These are phyloP conservation scores for Cucumis hystrix DNA, from an alignment of 306 rosid species.

Conservation along the genomic window DNA sequence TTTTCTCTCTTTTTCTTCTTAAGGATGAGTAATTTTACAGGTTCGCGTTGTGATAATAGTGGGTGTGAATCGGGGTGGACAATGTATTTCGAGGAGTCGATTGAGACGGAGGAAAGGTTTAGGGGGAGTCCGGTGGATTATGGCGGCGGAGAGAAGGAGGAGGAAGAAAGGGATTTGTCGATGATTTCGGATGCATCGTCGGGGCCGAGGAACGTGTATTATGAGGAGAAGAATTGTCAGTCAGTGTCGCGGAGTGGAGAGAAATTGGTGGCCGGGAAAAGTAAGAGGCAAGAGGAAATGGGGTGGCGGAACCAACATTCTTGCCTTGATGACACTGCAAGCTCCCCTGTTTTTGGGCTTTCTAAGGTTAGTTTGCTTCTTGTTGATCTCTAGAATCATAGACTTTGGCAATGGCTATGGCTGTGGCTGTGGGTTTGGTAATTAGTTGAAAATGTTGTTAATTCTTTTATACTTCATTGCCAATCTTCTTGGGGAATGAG, in stretches of 20 bases:
- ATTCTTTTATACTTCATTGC: neutral
- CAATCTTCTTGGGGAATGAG: neutral
- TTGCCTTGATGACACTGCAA: slow-evolving; percentile 77
- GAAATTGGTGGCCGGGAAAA: slow-evolving; percentile 10
- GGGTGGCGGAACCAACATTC: slow-evolving; percentile 1
- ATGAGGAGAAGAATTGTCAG: slow-evolving; percentile 19
- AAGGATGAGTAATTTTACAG: neutral
- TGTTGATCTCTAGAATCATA: neutral
- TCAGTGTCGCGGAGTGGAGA: slow-evolving; percentile 16
- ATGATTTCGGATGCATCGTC: slow-evolving; percentile 96
- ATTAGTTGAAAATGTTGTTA: neutral
- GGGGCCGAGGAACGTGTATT: slow-evolving; percentile 59
- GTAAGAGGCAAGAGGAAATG: slow-evolving; percentile 8
- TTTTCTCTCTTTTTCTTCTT: neutral
- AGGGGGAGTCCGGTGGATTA: neutral
- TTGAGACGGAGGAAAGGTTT: neutral
- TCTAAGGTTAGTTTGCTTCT: slow-evolving; percentile 26
- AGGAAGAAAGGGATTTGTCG: slow-evolving; percentile 49
- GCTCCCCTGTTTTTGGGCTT: slow-evolving; percentile 32
- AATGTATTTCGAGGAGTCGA: neutral
- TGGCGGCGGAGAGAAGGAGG: neutral
- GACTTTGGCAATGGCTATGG: neutral
- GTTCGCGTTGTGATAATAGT: neutral
- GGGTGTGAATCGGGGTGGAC: neutral
- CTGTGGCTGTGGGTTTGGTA: neutral